Evolutionary conservation across 352 stramenopile species (phyloP), one percentile per base, ranked within the genome.

Genomic region (Thalassiosira pacifica): DNA sequence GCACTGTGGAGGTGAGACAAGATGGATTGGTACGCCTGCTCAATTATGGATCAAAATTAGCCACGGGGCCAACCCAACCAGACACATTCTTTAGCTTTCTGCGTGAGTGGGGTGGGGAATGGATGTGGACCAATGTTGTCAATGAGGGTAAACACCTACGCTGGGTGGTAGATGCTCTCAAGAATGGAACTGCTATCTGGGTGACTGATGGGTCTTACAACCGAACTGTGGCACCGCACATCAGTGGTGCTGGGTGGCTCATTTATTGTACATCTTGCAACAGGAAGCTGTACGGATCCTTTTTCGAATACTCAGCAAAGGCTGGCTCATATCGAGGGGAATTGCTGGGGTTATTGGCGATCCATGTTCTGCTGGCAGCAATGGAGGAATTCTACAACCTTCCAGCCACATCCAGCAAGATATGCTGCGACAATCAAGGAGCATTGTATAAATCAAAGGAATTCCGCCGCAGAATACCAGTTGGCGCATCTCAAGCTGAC

Each of bases 151-250:
- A 37, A 9, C 5, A 70, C 48, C n/a, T 61, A 13, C 6, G 26
- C 10, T 32, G 40, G 40, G 19, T 70, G 8, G 10, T 70, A 1
- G 61, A 45, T 26, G 53, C n/a, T 2, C 4, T 61, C 2, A 61
- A 31, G 53, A 60, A 73, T 8, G 65, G 65, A 6, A 40, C 55
- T 18, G 13, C 40, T 11, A 34, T 72, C 9, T 72, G 31, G 34
- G 67, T 72, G 4, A 83, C 76, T 32, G 76, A 83, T 63, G 76
- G 76, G 1, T 78, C 76, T 4, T 72, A 77, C 32, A 55, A 75
- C 16, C 13, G 5, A 0, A 78, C 76, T 19, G 10, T 40, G 13
- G 66, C 52, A 3, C 32, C 55, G 1, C 1, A 76, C 0, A 55
- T 83, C 16, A 66, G 65, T 19, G 67, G 66, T 0, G 66, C 67